Evolutionary conservation across 2,329 filamentous ascomycete species (phyloP), one percentile per base, ranked within the genome.

Genomic region (Penicillium sp.): DNA sequence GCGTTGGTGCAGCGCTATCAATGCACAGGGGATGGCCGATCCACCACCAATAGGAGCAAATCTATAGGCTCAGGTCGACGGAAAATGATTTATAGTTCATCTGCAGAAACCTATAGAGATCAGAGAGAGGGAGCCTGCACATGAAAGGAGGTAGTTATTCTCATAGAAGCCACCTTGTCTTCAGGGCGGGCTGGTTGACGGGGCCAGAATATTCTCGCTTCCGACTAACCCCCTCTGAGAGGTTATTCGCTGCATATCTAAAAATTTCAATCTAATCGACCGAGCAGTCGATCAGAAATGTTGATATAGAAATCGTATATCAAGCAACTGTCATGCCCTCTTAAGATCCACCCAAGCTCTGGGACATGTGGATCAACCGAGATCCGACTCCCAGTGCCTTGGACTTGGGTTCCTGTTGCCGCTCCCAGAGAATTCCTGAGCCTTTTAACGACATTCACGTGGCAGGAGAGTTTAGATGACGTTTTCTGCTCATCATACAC

Each of bases 301-400:
- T 47, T 40, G 55, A 37, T 28, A 38, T 26, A 53, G 35, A 22
- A 4, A 40, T n/a, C 12, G 15, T 19, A 42, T 59, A 55, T 57
- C 61, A 61, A 63, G 26, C 50, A 56, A 61, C 35, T 60, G 57
- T 53, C 56, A 59, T 65, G 47, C 33, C 50, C 63, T 57, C 28
- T 42, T 28, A 42, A 56, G 65, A 59, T 67, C 65, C 65, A 67
- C 61, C 33, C 53, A 65, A 61, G 37, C 37, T 64, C 53, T 64
- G 65, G 60, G 38, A 64, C 63, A 58, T 62, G 67, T 68, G 65
- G 68, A 67, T 69, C 67, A 67, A 65, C 67, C 64, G 66, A 68
- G 64, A 68, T 64, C 66, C 62, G 62, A 47, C 56, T 62, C 61
- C 68, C 68, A 67, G 64, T 64, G 1, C 68, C 68, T 19, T 53